Evolutionary conservation across 371 early-diverging fungal genomes (phyloP).

Genomic region (Homolaphlyctis polyrhiza): DNA sequence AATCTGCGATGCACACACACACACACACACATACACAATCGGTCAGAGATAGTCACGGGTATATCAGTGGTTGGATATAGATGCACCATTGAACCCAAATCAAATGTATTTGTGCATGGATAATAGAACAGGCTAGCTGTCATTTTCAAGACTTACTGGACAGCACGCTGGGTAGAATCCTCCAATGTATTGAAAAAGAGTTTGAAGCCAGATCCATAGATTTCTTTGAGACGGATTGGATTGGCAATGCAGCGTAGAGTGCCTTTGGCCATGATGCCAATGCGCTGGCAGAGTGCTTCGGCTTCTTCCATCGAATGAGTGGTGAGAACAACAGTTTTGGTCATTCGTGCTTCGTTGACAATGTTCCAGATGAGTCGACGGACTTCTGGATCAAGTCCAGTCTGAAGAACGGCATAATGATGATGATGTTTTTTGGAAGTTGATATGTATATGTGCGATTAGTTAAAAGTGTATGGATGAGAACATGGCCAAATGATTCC

Average conservation of each 20-base stretch:
- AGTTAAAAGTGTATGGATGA: too few species aligned
- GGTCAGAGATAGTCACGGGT: too few species aligned
- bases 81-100: too few species aligned
- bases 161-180: conserved; percentile 30
- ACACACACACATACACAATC: too few species aligned
- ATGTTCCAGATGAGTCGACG: conserved; percentile 64
- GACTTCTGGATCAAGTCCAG: conserved; percentile 64
- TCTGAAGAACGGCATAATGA: conserved; percentile 7
- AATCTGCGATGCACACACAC: conserved; percentile 11
- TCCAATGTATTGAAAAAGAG: conserved; percentile 41
- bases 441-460: neutral
- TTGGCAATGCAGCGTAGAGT: conserved; percentile 60
- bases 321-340: conserved; percentile 55
- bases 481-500: too few species aligned
- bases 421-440: neutral
- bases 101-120: too few species aligned
- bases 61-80: too few species aligned
- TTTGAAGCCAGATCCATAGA: conserved; percentile 68
- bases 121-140: too few species aligned
- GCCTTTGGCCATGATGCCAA: conserved; percentile 74
- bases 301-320: conserved; percentile 79
- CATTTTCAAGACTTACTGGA: neutral
- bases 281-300: conserved; percentile 51
- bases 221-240: conserved; percentile 60
- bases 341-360: conserved; percentile 43